Conservation (phyloP, 345 rosid species). For the Hypericum perforatum region DNA sequence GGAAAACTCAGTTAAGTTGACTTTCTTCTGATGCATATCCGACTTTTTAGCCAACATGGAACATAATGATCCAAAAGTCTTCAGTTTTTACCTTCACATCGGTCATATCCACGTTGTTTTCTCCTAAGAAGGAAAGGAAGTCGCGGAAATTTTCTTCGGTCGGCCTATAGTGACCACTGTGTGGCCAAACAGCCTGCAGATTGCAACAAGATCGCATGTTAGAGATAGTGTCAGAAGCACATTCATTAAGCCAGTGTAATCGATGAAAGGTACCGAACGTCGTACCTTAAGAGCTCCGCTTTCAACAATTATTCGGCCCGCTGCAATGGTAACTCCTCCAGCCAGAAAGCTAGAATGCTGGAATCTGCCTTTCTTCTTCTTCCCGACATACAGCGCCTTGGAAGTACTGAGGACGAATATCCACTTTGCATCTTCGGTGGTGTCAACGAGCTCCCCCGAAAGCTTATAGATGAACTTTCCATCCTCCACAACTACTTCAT, state of each 20-base stretch:
- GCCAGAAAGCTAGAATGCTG: constrained; percentile 96
- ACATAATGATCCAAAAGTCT: not conserved
- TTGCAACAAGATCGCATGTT: not conserved
- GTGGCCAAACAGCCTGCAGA: constrained; percentile 88
- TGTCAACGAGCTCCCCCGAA: constrained; percentile 49
- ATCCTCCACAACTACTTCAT: constrained; percentile 63
- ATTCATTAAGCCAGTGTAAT: too few relatives aligned
- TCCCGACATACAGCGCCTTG: constrained; percentile 58
- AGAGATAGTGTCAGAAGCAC: not conserved
- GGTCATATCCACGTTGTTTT: constrained; percentile 65
- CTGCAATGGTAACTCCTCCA: constrained; percentile 80
- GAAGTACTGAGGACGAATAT: constrained; percentile 85
- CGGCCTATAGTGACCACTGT: constrained; percentile 95
- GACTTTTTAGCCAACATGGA: not conserved
- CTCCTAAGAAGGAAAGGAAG: constrained; percentile 53
- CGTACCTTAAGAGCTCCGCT: constrained; percentile 55
- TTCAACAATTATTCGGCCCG: constrained; percentile 66
- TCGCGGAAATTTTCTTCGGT: constrained; percentile 74
- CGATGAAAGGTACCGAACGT: too few relatives aligned
- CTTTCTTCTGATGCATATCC: not conserved
- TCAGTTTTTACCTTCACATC: constrained; percentile 53
- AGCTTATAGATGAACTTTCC: constrained; percentile 62
- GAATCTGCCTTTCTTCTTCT: constrained; percentile 72
- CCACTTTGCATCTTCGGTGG: constrained; percentile 62
- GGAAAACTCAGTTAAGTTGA: constrained; percentile 3